Evolutionary conservation across 331 rosid genomes (phyloP), one percentile per base, ranked within the genome.

Genomic region (Erythrophleum ivorense): DNA sequence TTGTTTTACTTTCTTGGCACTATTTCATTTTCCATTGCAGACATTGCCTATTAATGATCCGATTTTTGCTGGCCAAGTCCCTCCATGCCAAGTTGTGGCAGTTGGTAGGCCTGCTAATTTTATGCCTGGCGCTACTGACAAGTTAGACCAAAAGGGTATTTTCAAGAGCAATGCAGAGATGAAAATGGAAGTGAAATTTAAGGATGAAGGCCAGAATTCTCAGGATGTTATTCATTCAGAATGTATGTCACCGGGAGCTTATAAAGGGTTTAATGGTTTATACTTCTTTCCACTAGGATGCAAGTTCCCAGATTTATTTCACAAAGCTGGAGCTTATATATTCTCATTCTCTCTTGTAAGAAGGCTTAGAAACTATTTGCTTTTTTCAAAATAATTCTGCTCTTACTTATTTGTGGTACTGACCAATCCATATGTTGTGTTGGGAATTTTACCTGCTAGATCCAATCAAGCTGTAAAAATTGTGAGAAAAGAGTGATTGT

Each of bases 301-400:
- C 45, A 33, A 63, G 69, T 33, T 63, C 2, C 69, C 69, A 2
- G 45, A 63, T 63, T 63, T 63, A 63, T 63, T 63, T 63, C 43
- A 33, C 19, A 63, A 63, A 63, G 69, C 45, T 33, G 69, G 69
- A 33, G 19, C 45, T 33, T 87, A 80, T 64, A 40, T 64, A 11
- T 89, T 89, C 73, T 57, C 89, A 57, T 89, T 89, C 76, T 76
- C 85, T 68, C 76, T 85, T 58, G 90, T 87, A 76, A 87, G 92
- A 60, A 34, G 79, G 13, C 65, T 7, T 49, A 8, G 24, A 6
- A 33, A 46, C 78, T 29, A 14, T 19, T 38, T 14, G 2, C 15
- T 40, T 77, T 18, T 59, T 52, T 41, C 9, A 19, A 71, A 18
- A 38, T 3, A 41, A 24, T 7, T 40, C 14, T 81, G 31, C 63